phyloP scores from a whole-genome alignment of 2,329 filamentous ascomycete genomes.

The Penicillium occitanis region DNA sequence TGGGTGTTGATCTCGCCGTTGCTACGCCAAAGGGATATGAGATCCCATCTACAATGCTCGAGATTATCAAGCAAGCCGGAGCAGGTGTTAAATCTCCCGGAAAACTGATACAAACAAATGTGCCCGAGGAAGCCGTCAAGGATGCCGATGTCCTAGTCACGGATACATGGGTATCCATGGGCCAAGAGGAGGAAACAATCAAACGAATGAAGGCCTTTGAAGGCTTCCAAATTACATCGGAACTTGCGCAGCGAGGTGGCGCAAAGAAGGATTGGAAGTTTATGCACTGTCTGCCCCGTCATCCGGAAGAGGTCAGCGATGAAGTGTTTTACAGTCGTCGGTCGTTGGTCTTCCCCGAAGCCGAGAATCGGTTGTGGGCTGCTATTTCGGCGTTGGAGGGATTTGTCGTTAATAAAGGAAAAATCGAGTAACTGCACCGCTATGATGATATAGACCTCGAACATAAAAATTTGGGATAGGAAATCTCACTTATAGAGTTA shows the following conservation, averaged over 20 bases:
- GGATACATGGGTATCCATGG: conserved; percentile 98
- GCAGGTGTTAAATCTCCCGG: conserved; percentile 60
- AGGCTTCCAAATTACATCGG: conserved; percentile 87
- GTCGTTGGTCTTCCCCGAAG: conserved; percentile 89
- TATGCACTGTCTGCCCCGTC: conserved; percentile 95
- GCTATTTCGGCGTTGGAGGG: conserved; percentile 82
- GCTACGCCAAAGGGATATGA: conserved; percentile 83
- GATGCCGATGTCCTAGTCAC: conserved; percentile 88
- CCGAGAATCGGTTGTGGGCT: conserved; percentile 91
- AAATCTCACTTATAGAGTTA: not conserved
- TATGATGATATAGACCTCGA: not conserved
- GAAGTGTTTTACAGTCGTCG: conserved; percentile 88
- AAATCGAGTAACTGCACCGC: conserved; percentile 51
- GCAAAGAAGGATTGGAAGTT: conserved; percentile 92
- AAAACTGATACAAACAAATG: conserved; percentile 69
- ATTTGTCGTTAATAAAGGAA: conserved; percentile 93
- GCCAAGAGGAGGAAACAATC: conserved; percentile 81
- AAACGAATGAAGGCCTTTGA: conserved; percentile 77
- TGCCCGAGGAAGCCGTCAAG: conserved; percentile 82
- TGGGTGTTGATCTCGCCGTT: conserved; percentile 81
- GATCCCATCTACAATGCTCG: conserved; percentile 72
- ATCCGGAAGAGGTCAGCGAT: conserved; percentile 88
- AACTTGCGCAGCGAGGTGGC: conserved; percentile 77
- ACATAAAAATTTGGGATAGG: not conserved
- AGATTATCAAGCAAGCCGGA: conserved; percentile 67